phyloP scores from a whole-genome alignment of 371 early-diverging fungal species.

The Quaeritorhiza haematococci region DNA sequence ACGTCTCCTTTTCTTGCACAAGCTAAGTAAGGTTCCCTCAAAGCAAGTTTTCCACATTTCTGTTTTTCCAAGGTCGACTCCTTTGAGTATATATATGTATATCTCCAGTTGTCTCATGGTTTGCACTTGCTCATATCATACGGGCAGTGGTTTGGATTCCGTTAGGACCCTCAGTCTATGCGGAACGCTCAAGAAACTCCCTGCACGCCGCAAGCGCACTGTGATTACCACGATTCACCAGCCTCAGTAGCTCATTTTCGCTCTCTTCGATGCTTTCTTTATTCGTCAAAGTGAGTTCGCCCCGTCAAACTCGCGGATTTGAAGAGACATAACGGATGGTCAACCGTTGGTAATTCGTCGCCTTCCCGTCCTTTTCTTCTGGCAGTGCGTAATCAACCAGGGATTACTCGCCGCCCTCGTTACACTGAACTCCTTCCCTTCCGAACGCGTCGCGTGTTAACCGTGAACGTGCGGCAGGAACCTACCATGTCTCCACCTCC shows the following conservation, averaged over 20 bases:
- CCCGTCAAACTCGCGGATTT: too few species aligned
- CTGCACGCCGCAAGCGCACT: conserved; percentile 43
- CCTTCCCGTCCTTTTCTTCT: too few species aligned
- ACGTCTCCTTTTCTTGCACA: conserved; percentile 37
- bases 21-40: too few species aligned
- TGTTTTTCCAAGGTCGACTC: too few species aligned
- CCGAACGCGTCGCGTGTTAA: conserved; percentile 39
- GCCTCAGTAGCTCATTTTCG: conserved; percentile 59
- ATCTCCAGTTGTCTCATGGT: too few species aligned
- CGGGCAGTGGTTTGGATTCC: conserved; percentile 84
- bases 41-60: too few species aligned
- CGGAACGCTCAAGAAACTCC: conserved; percentile 46
- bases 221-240: conserved; percentile 91
- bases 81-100: too few species aligned
- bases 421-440: conserved; percentile 31
- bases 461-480: conserved; percentile 44
- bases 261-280: conserved; percentile 56
- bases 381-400: conserved; percentile 40
- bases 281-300: conserved; percentile 58
- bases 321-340: conserved; percentile 13
- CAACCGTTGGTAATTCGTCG: too few species aligned
- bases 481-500: conserved; percentile 39
- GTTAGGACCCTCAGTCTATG: conserved; percentile 58
- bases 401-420: conserved; percentile 44
- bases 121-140: too few species aligned